These are phyloP conservation scores for Chaetoceros tenuissimus DNA, from an alignment of 108 stramenopile species.

Conservation along the genomic window DNA sequence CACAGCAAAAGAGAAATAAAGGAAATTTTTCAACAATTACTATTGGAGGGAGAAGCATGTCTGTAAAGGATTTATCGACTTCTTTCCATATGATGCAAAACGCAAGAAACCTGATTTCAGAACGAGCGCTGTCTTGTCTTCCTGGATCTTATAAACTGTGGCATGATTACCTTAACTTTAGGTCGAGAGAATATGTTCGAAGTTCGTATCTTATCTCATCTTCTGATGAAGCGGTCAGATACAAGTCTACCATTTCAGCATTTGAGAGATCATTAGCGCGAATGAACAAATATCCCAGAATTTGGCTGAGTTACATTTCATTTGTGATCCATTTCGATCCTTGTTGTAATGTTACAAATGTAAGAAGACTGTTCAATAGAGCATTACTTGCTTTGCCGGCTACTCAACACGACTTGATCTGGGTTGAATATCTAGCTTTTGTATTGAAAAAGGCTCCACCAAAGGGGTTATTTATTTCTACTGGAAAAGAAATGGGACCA, in stretches of 20 bases:
- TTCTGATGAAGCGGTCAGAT: background rate
- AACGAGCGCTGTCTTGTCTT: constrained; percentile 75
- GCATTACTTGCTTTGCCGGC: constrained; percentile 89
- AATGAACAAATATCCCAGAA: constrained; percentile 85
- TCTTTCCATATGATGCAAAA: background rate
- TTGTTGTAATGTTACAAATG: constrained; percentile 22
- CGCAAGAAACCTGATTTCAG: constrained; percentile 31
- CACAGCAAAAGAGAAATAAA: background rate
- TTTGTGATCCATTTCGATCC: constrained; percentile 19
- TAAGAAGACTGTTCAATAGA: constrained; percentile 81
- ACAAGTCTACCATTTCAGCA: constrained; percentile 2
- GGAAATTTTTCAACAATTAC: constrained; percentile 2
- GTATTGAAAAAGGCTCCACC: constrained; percentile 17
- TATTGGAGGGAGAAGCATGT: constrained; percentile 12
- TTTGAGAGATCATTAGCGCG: constrained; percentile 80
- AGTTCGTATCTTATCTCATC: constrained; percentile 8
- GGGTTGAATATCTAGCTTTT: constrained; percentile 70
- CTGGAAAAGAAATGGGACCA: constrained; percentile 2
- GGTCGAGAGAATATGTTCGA: constrained; percentile 4
- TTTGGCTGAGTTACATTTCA: constrained; percentile 63
- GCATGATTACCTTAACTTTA: constrained; percentile 62
- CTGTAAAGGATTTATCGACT: constrained; percentile 1
- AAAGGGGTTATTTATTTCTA: background rate
- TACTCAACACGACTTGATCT: constrained; percentile 87
- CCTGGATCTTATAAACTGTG: constrained; percentile 98